Base-by-base conservation (phyloP, 148 eudicot genomes). In the Amaranthus cruentus region DNA sequence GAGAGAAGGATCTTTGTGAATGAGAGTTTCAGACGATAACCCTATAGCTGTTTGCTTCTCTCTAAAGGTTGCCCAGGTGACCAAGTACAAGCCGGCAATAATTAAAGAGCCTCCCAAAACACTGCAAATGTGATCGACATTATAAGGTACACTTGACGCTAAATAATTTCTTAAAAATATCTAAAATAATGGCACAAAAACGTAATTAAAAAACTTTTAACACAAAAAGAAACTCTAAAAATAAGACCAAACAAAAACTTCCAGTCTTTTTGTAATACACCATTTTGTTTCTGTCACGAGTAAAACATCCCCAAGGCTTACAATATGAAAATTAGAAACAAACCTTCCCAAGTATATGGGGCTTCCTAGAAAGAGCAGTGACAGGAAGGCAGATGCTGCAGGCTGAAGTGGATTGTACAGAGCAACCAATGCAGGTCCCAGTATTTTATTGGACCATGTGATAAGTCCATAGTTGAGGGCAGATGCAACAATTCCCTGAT, bases 321-420 rank as follows among this genome's bases (percentile, higher is more conserved):
- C 55, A 18, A 62, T 28, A 48, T 18, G 44, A 14, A 69, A 47
- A 9, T 74, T 72, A 55, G 55, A 79, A 68, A 44, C 77, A 67
- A 70, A 92, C 97, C 97, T 92, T 84, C 96, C 97, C 81, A 90
- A 77, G 81, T 84, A 92, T 63, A 92, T 84, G 64, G 97, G 79
- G 84, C 90, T 87, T 73, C 97, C 96, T 49, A 92, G 89, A 81
- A 92, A 90, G 53, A 90, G 55, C 68, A 75, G 83, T 47, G 97
- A 85, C 63, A 92, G 75, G 78, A 90, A 75, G 68, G 97, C 87
- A 52, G 97, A 85, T 58, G 90, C 88, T 77, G 90, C 95, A 69
- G 97, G 97, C 82, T 92, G 97, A 79, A 92, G 91, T 38, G 97
- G 96, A 77, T 83, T 83, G 77, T 92, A 92, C 73, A 92, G 87